Conservation (phyloP, 2,329 filamentous ascomycete genomes). For the Microcyclospora pomicola region DNA sequence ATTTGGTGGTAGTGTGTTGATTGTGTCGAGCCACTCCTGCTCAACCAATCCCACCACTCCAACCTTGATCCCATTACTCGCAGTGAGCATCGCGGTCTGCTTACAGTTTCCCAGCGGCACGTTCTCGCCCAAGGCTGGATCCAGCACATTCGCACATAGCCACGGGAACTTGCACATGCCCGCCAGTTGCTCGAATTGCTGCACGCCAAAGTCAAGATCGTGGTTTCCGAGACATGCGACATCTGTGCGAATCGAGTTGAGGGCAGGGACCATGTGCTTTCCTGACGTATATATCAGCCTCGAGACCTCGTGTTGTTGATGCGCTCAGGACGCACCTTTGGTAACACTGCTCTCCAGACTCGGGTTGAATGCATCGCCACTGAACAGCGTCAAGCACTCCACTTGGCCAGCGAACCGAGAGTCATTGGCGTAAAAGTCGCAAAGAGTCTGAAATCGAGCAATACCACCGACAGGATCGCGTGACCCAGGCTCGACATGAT, state of each 20-base stretch:
- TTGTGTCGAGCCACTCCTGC: constrained; percentile 76
- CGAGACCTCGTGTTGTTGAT: not conserved
- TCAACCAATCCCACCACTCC: constrained; percentile 78
- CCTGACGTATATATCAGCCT: constrained; percentile 27
- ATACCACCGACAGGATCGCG: constrained; percentile 74
- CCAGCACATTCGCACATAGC: constrained; percentile 77
- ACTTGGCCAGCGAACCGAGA: constrained; percentile 49
- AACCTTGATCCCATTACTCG: constrained; percentile 73
- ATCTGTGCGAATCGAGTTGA: constrained; percentile 65
- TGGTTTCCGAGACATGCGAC: constrained; percentile 85
- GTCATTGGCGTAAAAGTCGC: constrained; percentile 53
- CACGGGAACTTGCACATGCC: constrained; percentile 72
- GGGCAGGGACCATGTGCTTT: constrained; percentile 73
- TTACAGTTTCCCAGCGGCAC: constrained; percentile 63
- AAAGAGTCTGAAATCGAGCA: constrained; percentile 64
- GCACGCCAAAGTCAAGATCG: constrained; percentile 81
- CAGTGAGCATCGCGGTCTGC: constrained; percentile 61
- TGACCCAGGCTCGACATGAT: constrained; percentile 65
- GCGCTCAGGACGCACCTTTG: constrained; percentile 44
- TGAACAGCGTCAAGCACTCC: constrained; percentile 65
- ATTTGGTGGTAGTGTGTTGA: constrained; percentile 71
- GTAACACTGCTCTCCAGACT: constrained; percentile 79
- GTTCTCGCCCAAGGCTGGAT: constrained; percentile 63
- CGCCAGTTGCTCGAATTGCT: constrained; percentile 61
- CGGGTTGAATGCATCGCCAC: constrained; percentile 85